Evolutionary conservation across 1,284 basidiomycete species (phyloP).

Genomic region (Pseudozyma tsukubaensis): DNA sequence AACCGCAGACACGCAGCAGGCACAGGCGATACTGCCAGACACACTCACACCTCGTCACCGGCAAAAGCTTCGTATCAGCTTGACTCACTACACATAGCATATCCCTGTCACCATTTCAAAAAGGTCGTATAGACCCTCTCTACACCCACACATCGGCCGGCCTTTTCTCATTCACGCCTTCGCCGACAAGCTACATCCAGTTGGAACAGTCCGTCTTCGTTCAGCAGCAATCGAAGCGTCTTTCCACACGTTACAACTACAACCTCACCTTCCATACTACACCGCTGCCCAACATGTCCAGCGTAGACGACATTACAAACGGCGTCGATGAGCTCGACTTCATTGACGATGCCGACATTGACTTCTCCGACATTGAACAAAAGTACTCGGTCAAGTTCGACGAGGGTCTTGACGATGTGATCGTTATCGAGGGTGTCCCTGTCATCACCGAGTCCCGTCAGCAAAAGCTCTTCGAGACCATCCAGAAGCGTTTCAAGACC

Average conservation of each 20-base stretch:
- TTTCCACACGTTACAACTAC: background rate
- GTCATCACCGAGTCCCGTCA: conserved; percentile 68
- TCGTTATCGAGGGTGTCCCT: conserved; percentile 70
- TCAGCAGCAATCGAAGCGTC: conserved; percentile 16
- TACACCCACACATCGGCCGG: conserved; percentile 18
- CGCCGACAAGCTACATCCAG: conserved; percentile 11
- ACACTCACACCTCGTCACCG: conserved; percentile 3
- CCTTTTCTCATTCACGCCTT: conserved; percentile 15
- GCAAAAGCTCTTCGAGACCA: conserved; percentile 69
- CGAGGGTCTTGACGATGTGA: conserved; percentile 70
- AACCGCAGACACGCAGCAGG: background rate
- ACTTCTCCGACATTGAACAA: conserved; percentile 93
- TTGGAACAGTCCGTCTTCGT: conserved; percentile 8
- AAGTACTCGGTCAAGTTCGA: conserved; percentile 74
- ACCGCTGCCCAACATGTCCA: conserved; percentile 32
- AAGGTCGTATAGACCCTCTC: conserved; percentile 43
- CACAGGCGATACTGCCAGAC: background rate
- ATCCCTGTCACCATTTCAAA: conserved; percentile 11
- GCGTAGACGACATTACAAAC: conserved; percentile 54
- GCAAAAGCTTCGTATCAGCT: background rate
- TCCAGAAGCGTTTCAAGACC: conserved; percentile 69
- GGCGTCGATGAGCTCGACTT: conserved; percentile 52
- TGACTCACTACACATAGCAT: background rate
- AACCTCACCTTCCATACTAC: background rate
- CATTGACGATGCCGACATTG: conserved; percentile 76